Base-by-base conservation (phyloP, 2,329 filamentous ascomycete species). In the Penicillium sp. region DNA sequence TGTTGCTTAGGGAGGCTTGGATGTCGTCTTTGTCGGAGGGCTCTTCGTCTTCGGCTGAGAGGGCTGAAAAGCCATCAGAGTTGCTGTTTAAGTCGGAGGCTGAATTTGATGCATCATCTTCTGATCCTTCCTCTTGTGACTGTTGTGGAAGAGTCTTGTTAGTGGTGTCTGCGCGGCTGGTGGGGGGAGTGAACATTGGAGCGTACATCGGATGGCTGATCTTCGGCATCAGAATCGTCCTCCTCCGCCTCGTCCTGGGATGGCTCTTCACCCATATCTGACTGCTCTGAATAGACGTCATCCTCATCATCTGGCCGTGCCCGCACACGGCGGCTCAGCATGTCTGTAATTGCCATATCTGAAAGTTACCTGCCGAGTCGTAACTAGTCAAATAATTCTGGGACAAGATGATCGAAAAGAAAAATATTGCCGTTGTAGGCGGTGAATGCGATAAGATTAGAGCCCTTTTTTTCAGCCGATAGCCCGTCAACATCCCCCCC, bases 1-100 rank as follows among this genome's bases (percentile, higher is more conserved):
- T 86, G 60, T 80, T 82, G 68, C 79, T 82, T 58, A 88, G 75
- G 36, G 77, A 72, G 4, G 73, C 65, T 67, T 71, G 70, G 47
- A 73, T 68, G 65, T 73, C 74, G 46, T 76, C 74, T 35, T 52
- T 22, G 6, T 14, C 4, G n/a, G 31, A 37, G n/a, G 24, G 33
- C 9, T 70, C 77, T 19, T 73, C 70, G 4, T 66, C 63, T 5
- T 66, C 67, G 6, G 77, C 72, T 50, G 63, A 61, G 22, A 27
- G n/a, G 18, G 79, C 70, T 24, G 80, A 75, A 2, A 75, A 72
- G 40, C 75, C 73, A 27, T 79, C 74, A 19, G 73, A 73, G 14
- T 75, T 70, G 37, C 67, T 70, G 14, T 76, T 71, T n/a, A 66
- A 7, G 7, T 70, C 68, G 37, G 73, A 64, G n/a, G 75, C 71